Percentiles rank a stretch among this genome's conserved stretches.
These are phyloP conservation scores for Pterocarpus macrocarpus DNA, from an alignment of 306 rosid genomes.

Conservation along the genomic window DNA sequence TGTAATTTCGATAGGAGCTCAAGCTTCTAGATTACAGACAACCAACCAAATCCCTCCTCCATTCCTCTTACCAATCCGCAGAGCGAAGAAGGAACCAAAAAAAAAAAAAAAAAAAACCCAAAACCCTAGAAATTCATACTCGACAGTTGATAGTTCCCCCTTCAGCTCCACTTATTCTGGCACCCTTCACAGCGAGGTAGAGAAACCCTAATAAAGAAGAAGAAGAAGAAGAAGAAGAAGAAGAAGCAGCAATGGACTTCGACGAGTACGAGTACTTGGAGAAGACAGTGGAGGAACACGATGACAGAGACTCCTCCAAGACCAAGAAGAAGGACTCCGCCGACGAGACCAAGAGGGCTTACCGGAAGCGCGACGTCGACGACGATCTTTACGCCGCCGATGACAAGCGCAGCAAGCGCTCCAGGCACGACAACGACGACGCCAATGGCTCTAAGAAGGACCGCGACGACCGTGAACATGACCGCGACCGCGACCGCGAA, in stretches of 20 bases:
- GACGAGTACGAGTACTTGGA: slow-evolving; percentile 98
- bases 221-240: background rate
- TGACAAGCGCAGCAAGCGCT: slow-evolving; percentile 67
- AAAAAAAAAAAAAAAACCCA: slow-evolving; percentile 33
- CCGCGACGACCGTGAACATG: slow-evolving; percentile 53
- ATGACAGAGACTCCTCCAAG: slow-evolving; percentile 67
- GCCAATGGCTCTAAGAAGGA: slow-evolving; percentile 67
- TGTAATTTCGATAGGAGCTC: background rate
- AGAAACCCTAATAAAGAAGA: background rate
- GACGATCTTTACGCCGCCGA: slow-evolving; percentile 62
- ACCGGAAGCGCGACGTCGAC: slow-evolving; percentile 78
- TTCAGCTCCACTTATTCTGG: background rate
- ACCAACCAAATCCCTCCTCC: slow-evolving; percentile 2
- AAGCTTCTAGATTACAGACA: background rate
- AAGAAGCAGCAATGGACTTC: slow-evolving; percentile 69
- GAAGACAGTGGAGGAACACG: slow-evolving; percentile 88
- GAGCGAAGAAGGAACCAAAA: background rate
- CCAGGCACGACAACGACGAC: slow-evolving; percentile 72
- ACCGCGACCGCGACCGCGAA: slow-evolving; percentile 49
- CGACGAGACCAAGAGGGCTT: slow-evolving; percentile 72
- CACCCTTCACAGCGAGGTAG: background rate
- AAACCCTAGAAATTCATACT: slow-evolving; percentile 53
- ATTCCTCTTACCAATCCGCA: background rate
- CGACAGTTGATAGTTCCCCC: background rate
- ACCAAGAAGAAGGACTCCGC: slow-evolving; percentile 56